Evolutionary conservation across 2,329 filamentous ascomycete genomes (phyloP), one percentile per base, ranked within the genome.

Genomic region (Sclerotinia minor): DNA sequence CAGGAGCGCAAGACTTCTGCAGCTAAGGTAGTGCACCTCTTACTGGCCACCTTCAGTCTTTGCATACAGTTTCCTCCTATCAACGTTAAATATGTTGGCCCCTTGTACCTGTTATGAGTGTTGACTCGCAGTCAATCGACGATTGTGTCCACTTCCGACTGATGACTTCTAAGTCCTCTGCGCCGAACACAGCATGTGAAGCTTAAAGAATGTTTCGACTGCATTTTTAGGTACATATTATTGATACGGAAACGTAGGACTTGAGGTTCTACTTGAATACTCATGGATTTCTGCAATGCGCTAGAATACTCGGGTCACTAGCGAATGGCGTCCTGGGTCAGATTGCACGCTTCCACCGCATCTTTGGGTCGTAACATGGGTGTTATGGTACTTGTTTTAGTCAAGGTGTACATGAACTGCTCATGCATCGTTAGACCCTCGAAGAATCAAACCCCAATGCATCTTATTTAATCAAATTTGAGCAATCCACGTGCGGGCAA

Each of bases 241-340:
- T n/a, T 50, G 59, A 13, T 29, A 61, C 6, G 44, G 7, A 1
- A 44, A 41, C n/a, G 32, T 49, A 53, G 15, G 54, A 8, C n/a
- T 29, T 15, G 26, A 38, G n/a, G n/a, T 35, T 50, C 19, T 64
- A 44, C 35, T 44, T 52, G 17, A 38, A 61, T 61, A 50, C 38
- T 4, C 8, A 32, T 24, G 19, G 58, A 47, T 11, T 3, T 38
- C 45, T 26, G 44, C 21, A 6, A 50, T 50, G 45, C 38, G 45
- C 59, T 49, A 26, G 59, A 45, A 38, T 50, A 15, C n/a, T 61
- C 59, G 45, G 45, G 59, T 61, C 45, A 45, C 29, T 50, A 38
- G 45, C 8, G 59, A 38, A 41, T 38, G 59, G 59, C 59, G 15
- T 50, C 32, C 35, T 53, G 64, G 64, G 64, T 65, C 64, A 65